Conservation (phyloP, 257 asterid genomes). For the Solanum acaule region DNA sequence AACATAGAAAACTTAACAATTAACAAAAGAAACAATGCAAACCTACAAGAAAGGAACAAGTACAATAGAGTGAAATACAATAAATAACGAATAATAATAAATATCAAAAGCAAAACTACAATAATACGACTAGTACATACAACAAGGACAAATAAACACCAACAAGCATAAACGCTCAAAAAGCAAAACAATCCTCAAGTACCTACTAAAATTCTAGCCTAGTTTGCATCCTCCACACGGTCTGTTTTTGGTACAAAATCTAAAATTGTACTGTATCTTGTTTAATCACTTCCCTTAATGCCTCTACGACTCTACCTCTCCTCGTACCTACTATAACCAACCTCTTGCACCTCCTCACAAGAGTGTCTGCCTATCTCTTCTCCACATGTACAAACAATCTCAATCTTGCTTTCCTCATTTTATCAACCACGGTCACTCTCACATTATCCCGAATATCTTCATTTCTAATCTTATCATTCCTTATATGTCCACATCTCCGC, state of each 20-base stretch:
- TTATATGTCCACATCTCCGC: neutral
- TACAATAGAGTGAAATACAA: fast-evolving
- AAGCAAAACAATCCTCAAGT: neutral
- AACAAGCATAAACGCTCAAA: neutral
- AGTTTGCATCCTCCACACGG: neutral
- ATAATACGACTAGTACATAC: neutral
- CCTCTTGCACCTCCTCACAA: neutral
- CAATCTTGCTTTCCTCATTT: neutral
- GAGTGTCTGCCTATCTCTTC: fast-evolving
- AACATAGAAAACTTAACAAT: too few relatives aligned
- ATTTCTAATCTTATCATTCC: too few relatives aligned
- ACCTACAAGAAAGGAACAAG: neutral
- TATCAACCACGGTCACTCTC: neutral
- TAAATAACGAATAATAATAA: fast-evolving
- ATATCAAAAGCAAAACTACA: neutral
- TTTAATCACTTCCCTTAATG: neutral
- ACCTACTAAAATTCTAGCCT: neutral
- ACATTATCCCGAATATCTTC: too few relatives aligned
- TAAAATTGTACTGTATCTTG: fast-evolving
- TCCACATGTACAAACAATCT: neutral
- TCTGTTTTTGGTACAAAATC: neutral
- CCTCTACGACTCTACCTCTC: fast-evolving
- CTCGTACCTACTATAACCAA: neutral
- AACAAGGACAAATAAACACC: neutral
- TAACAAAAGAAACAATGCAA: neutral